Base-by-base conservation (phyloP, 1,284 basidiomycete genomes). In the Moesziomyces globuligerus region DNA sequence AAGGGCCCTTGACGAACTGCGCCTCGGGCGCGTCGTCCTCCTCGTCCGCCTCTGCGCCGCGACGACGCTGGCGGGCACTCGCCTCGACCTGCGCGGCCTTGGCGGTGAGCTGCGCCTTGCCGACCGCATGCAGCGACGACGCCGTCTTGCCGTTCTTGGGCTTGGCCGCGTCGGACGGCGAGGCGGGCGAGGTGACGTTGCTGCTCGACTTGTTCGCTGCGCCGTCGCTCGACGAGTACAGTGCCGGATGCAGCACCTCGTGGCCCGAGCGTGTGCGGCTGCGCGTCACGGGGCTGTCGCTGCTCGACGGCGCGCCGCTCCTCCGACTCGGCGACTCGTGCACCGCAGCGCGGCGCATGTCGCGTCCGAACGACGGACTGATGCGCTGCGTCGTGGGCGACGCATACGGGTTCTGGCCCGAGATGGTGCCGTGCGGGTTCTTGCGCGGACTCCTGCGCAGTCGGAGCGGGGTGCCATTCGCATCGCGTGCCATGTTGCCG, bases 401-500 rank as follows among this genome's bases (percentile, higher is more conserved):
- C 7, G 80, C 80, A 49, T 78, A 81, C 4, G 80, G 80, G 50
- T 81, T 81, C 29, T 68, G 49, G 23, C 52, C 58, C 17, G 58
- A 68, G 39, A 61, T 49, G 26, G 76, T 78, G 9, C 79, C 79
- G 24, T 53, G 60, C 34, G 79, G 79, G n/a, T 72, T 73, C 65
- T 81, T 81, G 20, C 80, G 62, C 29, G 80, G 80, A 50, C 77
- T 79, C 39, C 80, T 57, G 10, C 80, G 64, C 38, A 74, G 48
- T 1, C 66, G 57, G 32, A 60, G 55, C 10, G 70, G 61, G 10
- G 62, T 57, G 8, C 34, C 28, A 28, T 62, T 42, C 17, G 53
- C 51, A 21, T 43, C 41, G 40, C 45, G 28, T 6, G 48, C 24
- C 39, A 56, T 42, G 43, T 64, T 56, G 38, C 57, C 53, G 9